A percentile compares a stretch with the other conserved stretches of the same genome.
Evolutionary conservation across 371 early-diverging fungal genomes (phyloP).

Genomic region (Syncephalastrum monosporum): DNA sequence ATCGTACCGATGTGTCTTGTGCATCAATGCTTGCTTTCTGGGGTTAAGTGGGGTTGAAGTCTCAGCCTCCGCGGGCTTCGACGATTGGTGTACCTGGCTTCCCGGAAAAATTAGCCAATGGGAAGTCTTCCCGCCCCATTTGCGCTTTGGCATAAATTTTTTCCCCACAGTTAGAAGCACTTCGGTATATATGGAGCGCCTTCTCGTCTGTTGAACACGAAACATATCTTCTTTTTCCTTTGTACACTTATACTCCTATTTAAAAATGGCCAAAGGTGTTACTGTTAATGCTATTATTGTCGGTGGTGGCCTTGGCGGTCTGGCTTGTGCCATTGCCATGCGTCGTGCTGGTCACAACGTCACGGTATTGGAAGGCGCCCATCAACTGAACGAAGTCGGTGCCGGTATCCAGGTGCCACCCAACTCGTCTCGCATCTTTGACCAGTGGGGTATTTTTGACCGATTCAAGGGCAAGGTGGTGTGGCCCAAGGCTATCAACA

Average conservation of each 20-base stretch:
- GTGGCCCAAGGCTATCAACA: conserved; percentile 24
- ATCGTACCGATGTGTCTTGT: no score
- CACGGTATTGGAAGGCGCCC: conserved; percentile 23
- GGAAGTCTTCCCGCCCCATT: conserved; percentile 7
- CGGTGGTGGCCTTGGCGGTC: conserved; percentile 29
- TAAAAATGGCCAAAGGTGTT: not conserved
- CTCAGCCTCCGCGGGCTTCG: no score
- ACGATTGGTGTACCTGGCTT: no score
- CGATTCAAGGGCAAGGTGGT: conserved; percentile 24
- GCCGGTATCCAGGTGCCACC: conserved; percentile 35
- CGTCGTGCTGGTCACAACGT: conserved; percentile 23
- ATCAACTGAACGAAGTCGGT: conserved; percentile 24
- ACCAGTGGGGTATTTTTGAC: conserved; percentile 22
- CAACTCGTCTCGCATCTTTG: conserved; percentile 23
- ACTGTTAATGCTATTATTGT: conserved; percentile 17
- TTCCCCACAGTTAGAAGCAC: conserved; percentile 2
- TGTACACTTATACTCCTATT: not conserved
- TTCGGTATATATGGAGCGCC: not conserved
- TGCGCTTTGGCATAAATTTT: conserved; percentile 1
- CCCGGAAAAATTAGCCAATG: conserved; percentile 12
- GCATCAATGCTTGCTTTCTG: no score
- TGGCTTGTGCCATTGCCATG: conserved; percentile 29
- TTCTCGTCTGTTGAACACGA: not conserved
- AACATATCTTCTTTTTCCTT: not conserved
- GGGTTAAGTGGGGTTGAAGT: no score